phyloP scores from a whole-genome alignment of 345 rosid genomes.

The Turritis glabra region DNA sequence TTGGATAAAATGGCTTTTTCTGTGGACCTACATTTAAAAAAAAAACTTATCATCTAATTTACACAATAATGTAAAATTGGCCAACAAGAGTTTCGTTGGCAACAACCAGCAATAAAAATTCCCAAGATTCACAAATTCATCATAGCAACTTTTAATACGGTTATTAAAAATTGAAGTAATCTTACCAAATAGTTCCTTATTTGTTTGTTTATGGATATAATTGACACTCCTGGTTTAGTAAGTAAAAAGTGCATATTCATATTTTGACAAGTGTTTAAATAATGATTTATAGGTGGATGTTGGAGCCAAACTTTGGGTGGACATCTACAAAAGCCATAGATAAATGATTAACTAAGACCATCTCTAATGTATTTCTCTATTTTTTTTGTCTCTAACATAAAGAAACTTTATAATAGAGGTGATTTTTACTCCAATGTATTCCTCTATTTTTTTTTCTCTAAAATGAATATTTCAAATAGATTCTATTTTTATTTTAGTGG shows the following conservation, averaged over 20 bases:
- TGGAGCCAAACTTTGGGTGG: conserved; percentile 26
- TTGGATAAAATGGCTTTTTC: background rate
- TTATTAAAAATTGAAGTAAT: conserved; percentile 7
- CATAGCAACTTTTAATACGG: conserved; percentile 14
- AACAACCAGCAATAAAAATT: conserved; percentile 36
- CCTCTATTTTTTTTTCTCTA: too few species aligned
- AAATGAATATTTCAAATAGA: too few species aligned
- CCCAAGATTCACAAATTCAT: conserved; percentile 6
- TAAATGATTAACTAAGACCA: conserved; percentile 2
- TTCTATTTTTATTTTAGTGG: too few species aligned
- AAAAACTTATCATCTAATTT: conserved; percentile 26
- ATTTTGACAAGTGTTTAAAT: conserved; percentile 19
- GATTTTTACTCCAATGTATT: too few species aligned
- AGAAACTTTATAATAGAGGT: too few species aligned
- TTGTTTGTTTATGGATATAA: conserved; percentile 14
- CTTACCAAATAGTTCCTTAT: conserved; percentile 29
- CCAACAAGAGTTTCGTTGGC: conserved; percentile 40
- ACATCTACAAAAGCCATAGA: conserved; percentile 24
- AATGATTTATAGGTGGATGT: conserved; percentile 10
- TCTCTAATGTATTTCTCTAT: too few species aligned
- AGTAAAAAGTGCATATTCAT: background rate
- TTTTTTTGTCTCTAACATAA: too few species aligned
- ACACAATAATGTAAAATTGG: conserved; percentile 32
- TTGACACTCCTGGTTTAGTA: background rate
- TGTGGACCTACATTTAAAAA: conserved; percentile 22